Percentiles rank a stretch among this genome's conserved stretches.
phyloP scores from a whole-genome alignment of 2,329 filamentous ascomycete genomes.

The Colletotrichum sp. region DNA sequence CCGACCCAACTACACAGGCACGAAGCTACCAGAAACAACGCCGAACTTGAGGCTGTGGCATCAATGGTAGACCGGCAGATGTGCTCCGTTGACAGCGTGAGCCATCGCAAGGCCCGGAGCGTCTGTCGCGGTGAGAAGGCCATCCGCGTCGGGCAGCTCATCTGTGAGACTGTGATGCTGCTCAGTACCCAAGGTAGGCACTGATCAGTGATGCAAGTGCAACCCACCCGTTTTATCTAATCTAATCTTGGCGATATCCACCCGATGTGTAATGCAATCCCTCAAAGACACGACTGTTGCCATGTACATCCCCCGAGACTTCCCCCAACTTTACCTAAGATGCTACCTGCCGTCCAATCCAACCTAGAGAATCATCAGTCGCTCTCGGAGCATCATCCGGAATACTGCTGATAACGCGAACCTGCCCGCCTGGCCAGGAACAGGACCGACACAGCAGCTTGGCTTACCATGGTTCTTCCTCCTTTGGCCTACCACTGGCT shows the following conservation, averaged over 20 bases:
- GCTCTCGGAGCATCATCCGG: not conserved
- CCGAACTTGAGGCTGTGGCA: not conserved
- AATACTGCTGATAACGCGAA: not conserved
- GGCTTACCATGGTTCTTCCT: not conserved
- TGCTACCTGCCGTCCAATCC: not conserved
- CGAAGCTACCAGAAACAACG: not conserved
- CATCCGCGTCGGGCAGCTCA: not conserved
- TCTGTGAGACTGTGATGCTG: not conserved
- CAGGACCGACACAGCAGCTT: not conserved
- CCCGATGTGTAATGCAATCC: conserved; percentile 5
- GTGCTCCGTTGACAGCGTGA: not conserved
- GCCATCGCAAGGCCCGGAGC: not conserved
- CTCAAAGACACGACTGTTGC: not conserved
- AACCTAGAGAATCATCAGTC: not conserved
- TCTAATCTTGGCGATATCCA: conserved; percentile 12
- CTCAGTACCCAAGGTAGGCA: not conserved
- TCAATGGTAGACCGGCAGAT: not conserved
- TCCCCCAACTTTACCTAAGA: not conserved
- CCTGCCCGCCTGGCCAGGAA: not conserved
- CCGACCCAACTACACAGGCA: not conserved
- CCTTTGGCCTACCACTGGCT: not conserved
- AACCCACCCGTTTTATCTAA: conserved; percentile 14
- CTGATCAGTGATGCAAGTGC: not conserved
- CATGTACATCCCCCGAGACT: not conserved
- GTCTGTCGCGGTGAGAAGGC: not conserved